These are phyloP conservation scores for Jatropha podagrica DNA, from an alignment of 441 rosid genomes.

Conservation along the genomic window DNA sequence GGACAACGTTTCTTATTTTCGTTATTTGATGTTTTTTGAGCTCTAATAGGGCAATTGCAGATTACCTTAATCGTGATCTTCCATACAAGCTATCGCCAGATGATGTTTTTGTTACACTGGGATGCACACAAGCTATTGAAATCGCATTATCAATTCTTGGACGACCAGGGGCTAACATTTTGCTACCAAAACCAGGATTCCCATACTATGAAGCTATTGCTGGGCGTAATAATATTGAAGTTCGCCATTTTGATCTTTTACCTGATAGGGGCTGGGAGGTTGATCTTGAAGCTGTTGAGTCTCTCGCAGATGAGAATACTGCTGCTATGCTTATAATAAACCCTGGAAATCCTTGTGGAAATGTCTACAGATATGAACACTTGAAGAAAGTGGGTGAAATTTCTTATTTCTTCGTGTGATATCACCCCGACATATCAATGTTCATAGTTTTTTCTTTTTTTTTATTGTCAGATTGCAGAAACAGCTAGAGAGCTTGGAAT, in stretches of 20 bases:
- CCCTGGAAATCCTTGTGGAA: conserved; percentile 70
- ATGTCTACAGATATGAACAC: conserved; percentile 46
- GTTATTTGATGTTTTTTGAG: background rate
- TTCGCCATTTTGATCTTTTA: conserved; percentile 57
- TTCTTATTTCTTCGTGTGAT: background rate
- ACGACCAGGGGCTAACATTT: conserved; percentile 50
- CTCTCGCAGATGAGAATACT: conserved; percentile 53
- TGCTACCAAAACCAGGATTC: conserved; percentile 59
- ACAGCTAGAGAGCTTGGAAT: conserved; percentile 56
- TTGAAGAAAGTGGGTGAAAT: conserved; percentile 45
- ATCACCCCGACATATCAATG: background rate
- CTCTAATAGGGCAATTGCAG: conserved; percentile 54
- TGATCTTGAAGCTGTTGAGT: conserved; percentile 47
- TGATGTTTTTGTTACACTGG: conserved; percentile 51
- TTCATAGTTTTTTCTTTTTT: background rate
- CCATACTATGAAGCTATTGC: conserved; percentile 51
- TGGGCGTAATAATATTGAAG: conserved; percentile 37
- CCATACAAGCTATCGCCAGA: conserved; percentile 51
- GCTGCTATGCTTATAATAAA: conserved; percentile 53
- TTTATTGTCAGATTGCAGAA: conserved; percentile 45
- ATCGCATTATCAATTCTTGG: conserved; percentile 38
- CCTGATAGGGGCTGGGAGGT: conserved; percentile 65
- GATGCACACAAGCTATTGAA: conserved; percentile 55
- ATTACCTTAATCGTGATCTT: conserved; percentile 46
- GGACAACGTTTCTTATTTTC: background rate